A percentile compares a stretch with the other conserved stretches of the same genome.
These are phyloP conservation scores for Arthrobotrys sphaeroides DNA, from an alignment of 2,329 filamentous ascomycete species.

Conservation along the genomic window DNA sequence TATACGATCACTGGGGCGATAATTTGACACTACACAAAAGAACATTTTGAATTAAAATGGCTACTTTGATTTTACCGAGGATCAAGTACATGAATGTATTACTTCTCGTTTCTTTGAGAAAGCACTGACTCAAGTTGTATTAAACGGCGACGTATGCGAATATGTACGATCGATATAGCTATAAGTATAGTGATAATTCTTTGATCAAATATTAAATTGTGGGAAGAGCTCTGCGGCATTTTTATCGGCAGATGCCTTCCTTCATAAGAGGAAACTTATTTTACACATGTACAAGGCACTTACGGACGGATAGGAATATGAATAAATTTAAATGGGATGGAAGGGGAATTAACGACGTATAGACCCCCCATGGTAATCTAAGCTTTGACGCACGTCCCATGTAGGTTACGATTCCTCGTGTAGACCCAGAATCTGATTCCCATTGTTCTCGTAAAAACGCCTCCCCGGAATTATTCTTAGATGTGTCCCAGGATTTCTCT, in stretches of 20 bases:
- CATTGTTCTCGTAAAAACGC: constrained; percentile 2
- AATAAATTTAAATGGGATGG: no score
- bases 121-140: no score
- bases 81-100: no score
- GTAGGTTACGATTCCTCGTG: background rate
- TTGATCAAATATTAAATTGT: background rate
- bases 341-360: no score
- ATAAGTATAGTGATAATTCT: constrained; percentile 1
- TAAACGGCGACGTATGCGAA: background rate
- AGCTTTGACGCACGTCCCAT: no score
- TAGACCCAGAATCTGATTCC: background rate
- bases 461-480: background rate
- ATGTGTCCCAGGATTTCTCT: background rate
- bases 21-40: background rate
- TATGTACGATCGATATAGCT: no score
- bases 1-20: background rate
- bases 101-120: no score
- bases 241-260: constrained; percentile 6
- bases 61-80: no score
- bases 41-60: background rate
- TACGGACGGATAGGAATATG: background rate
- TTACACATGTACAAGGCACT: background rate
- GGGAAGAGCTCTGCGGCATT: constrained; percentile 39
- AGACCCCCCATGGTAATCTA: no score
- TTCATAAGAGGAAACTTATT: background rate